Percentiles rank a stretch among this genome's conserved stretches.
phyloP scores from a whole-genome alignment of 176 grass and related monocot genomes.

The Avena sativa region DNA sequence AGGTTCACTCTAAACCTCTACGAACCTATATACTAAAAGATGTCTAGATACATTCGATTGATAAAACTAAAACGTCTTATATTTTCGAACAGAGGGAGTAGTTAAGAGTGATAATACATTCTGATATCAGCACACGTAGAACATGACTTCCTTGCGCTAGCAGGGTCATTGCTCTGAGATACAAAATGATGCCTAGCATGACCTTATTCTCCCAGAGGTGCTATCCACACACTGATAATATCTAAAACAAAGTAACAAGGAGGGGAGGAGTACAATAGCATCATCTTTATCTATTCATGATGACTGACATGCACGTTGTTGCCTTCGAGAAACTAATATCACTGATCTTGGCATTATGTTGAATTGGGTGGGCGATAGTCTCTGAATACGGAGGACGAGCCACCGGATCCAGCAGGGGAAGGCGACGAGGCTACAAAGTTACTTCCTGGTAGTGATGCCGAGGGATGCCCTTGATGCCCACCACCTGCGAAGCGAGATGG shows the following conservation, averaged over 20 bases:
- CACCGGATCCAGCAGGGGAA: conserved; percentile 81
- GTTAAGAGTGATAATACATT: not conserved
- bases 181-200: not conserved
- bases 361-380: conserved; percentile 61
- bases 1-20: too few species aligned
- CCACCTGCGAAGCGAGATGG: conserved; percentile 62
- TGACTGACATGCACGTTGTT: not conserved
- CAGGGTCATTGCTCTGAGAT: not conserved
- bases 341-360: conserved; percentile 12
- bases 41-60: too few species aligned
- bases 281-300: not conserved
- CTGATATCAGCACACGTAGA: not conserved
- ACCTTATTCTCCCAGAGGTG: not conserved
- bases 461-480: conserved; percentile 64
- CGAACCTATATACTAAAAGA: too few species aligned
- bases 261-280: not conserved
- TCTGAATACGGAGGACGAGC: conserved; percentile 68
- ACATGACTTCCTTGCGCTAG: not conserved
- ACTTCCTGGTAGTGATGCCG: conserved; percentile 55
- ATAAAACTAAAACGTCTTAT: too few species aligned
- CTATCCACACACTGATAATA: not conserved
- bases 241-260: not conserved
- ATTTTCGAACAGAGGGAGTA: not conserved
- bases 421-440: conserved; percentile 76
- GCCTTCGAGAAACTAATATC: not conserved